These are phyloP conservation scores for Skeletonema grethae DNA, from an alignment of 108 stramenopile species.

Conservation along the genomic window DNA sequence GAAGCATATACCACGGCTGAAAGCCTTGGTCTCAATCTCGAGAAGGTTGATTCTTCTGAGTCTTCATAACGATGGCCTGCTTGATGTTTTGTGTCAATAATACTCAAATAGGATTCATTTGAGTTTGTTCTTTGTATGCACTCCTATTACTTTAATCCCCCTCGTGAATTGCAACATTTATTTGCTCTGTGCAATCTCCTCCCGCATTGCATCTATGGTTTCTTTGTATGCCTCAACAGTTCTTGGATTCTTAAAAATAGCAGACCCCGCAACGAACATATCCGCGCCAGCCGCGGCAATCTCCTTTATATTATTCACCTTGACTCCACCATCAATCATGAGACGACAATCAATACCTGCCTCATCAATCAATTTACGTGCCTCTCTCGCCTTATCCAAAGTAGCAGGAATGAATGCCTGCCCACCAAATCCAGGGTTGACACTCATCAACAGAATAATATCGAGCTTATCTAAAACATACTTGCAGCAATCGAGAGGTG, in stretches of 20 bases:
- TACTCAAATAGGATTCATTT: not conserved
- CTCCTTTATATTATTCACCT: conserved; percentile 93
- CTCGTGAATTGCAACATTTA: conserved; percentile 9
- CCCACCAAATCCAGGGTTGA: conserved; percentile 98
- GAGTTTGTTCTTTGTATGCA: not conserved
- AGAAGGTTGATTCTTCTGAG: conserved; percentile 19
- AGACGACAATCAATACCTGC: conserved; percentile 95
- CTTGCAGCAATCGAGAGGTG: conserved; percentile 86
- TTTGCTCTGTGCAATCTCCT: conserved; percentile 77
- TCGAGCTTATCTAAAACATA: conserved; percentile 98
- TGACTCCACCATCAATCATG: conserved; percentile 95
- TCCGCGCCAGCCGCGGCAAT: conserved; percentile 97
- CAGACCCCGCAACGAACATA: conserved; percentile 97
- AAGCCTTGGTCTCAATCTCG: conserved; percentile 41
- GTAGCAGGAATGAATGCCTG: conserved; percentile 94
- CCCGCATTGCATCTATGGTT: conserved; percentile 96
- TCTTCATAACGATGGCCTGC: not conserved
- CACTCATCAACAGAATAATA: conserved; percentile 97
- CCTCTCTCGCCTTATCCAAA: conserved; percentile 93
- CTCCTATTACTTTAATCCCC: not conserved
- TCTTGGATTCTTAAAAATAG: conserved; percentile 96
- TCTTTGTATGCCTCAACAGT: conserved; percentile 94
- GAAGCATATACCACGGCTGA: conserved; percentile 45
- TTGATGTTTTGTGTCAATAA: not conserved
- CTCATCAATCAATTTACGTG: conserved; percentile 96